Evolutionary conservation across 1,139 yeast genomes (phyloP).

Genomic region (Debaryomyces robertsiae): DNA sequence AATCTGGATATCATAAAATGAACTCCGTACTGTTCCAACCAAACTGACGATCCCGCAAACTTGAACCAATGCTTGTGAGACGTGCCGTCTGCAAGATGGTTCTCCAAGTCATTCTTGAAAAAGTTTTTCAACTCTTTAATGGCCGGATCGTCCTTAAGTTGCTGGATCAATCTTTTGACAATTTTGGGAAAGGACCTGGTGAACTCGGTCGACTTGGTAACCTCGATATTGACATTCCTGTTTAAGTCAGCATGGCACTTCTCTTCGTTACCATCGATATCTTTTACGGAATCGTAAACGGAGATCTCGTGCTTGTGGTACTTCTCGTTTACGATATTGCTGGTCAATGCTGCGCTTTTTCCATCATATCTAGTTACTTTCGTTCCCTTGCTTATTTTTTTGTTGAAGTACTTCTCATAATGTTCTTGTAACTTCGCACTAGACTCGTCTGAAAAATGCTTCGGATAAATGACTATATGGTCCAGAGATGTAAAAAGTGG

Average conservation of each 20-base stretch:
- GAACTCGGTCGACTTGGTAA: conserved; percentile 13
- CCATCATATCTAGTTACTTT: conserved; percentile 19
- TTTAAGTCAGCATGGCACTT: conserved; percentile 4
- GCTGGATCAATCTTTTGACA: conserved; percentile 17
- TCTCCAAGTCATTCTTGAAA: conserved; percentile 21
- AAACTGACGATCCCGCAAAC: conserved; percentile 52
- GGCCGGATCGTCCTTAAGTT: conserved; percentile 16
- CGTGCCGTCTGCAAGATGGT: conserved; percentile 24
- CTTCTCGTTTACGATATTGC: conserved; percentile 14
- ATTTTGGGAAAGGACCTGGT: conserved; percentile 15
- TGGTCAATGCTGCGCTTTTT: conserved; percentile 11
- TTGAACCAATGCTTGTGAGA: conserved; percentile 37
- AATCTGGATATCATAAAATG: conserved; percentile 50
- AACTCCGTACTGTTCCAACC: conserved; percentile 46
- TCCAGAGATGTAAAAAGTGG: neutral
- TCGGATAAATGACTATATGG: conserved; percentile 3
- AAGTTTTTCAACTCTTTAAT: conserved; percentile 21
- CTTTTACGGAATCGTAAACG: conserved; percentile 22
- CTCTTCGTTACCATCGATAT: conserved; percentile 11
- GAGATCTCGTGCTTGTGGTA: conserved; percentile 17
- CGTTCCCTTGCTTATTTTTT: conserved; percentile 1
- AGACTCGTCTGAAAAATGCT: neutral
- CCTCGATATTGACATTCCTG: conserved; percentile 12
- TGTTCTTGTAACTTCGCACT: conserved; percentile 15
- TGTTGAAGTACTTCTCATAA: conserved; percentile 16